A percentile compares a stretch with the other conserved stretches of the same genome.
These are phyloP conservation scores for Xylaria sp. DNA, from an alignment of 2,329 filamentous ascomycete genomes.

Conservation along the genomic window DNA sequence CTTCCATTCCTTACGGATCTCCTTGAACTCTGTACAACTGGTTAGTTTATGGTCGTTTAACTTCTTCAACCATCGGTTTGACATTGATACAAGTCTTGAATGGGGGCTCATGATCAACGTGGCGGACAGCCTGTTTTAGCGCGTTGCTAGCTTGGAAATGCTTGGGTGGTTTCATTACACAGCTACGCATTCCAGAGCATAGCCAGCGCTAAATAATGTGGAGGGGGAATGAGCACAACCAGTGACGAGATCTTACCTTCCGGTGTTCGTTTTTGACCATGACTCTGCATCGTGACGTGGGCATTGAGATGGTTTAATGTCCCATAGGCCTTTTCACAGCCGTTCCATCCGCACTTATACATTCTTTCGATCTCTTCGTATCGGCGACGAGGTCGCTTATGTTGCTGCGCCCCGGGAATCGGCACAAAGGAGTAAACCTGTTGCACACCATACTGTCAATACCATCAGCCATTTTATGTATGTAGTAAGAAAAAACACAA, in stretches of 20 bases:
- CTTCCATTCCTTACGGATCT: constrained; percentile 99
- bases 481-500: constrained; percentile 28
- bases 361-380: constrained; percentile 99
- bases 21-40: constrained; percentile 84
- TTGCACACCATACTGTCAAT: constrained; percentile 52
- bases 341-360: constrained; percentile 99
- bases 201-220: not conserved
- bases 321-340: constrained; percentile 98
- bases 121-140: not conserved
- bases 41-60: constrained; percentile 42
- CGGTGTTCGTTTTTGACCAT: constrained; percentile 92
- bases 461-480: constrained; percentile 47
- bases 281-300: constrained; percentile 98
- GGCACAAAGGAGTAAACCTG: constrained; percentile 98
- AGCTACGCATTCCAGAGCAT: not conserved
- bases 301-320: constrained; percentile 97
- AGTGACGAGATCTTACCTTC: constrained; percentile 76
- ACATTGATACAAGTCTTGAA: not conserved
- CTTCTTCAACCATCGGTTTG: not conserved
- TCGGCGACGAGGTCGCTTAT: constrained; percentile 90
- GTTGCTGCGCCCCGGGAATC: constrained; percentile 95
- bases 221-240: not conserved
- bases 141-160: constrained; percentile 13
- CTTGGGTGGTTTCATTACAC: constrained; percentile 20
- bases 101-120: not conserved